phyloP scores from a whole-genome alignment of 2,329 filamentous ascomycete genomes.

The Ophiocordyceps camponoti-leonardi region DNA sequence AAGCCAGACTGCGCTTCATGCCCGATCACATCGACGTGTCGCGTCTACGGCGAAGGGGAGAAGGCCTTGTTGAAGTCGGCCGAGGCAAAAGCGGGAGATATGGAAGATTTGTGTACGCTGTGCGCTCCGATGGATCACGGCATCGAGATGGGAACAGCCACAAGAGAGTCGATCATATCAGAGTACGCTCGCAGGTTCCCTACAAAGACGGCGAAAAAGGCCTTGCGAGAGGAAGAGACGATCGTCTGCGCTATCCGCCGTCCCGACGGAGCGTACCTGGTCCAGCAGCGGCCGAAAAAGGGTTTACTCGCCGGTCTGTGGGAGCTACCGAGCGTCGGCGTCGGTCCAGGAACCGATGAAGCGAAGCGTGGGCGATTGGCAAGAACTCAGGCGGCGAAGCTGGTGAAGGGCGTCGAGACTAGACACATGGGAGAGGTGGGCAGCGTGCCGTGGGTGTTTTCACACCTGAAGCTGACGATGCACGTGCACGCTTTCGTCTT shows the following conservation, averaged over 20 bases:
- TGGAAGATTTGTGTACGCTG: slow-evolving; percentile 32
- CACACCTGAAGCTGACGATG: slow-evolving; percentile 38
- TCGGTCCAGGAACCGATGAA: slow-evolving; percentile 10
- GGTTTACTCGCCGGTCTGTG: slow-evolving; percentile 37
- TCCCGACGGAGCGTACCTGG: slow-evolving; percentile 24
- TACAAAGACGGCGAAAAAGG: slow-evolving; percentile 31
- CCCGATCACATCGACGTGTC: slow-evolving; percentile 32
- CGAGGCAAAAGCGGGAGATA: slow-evolving; percentile 16
- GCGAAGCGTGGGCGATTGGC: slow-evolving; percentile 20
- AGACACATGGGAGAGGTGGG: slow-evolving; percentile 26
- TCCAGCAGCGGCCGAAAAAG: slow-evolving; percentile 33
- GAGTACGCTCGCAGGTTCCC: slow-evolving; percentile 33
- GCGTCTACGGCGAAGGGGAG: slow-evolving; percentile 32
- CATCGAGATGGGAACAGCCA: slow-evolving; percentile 2
- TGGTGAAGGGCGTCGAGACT: slow-evolving; percentile 9
- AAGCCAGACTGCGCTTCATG: slow-evolving; percentile 37
- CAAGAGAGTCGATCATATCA: slow-evolving; percentile 15
- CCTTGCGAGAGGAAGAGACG: slow-evolving; percentile 31
- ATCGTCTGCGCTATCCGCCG: slow-evolving; percentile 34
- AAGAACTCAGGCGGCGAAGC: slow-evolving; percentile 11
- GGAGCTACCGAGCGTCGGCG: slow-evolving; percentile 32
- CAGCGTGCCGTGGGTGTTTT: slow-evolving; percentile 38
- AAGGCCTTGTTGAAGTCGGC: slow-evolving; percentile 10
- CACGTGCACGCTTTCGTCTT: slow-evolving; percentile 34
- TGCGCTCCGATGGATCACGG: slow-evolving; percentile 25